These are phyloP conservation scores for Paspalum vaginatum DNA, from an alignment of 176 grass and related monocot species.

Conservation along the genomic window DNA sequence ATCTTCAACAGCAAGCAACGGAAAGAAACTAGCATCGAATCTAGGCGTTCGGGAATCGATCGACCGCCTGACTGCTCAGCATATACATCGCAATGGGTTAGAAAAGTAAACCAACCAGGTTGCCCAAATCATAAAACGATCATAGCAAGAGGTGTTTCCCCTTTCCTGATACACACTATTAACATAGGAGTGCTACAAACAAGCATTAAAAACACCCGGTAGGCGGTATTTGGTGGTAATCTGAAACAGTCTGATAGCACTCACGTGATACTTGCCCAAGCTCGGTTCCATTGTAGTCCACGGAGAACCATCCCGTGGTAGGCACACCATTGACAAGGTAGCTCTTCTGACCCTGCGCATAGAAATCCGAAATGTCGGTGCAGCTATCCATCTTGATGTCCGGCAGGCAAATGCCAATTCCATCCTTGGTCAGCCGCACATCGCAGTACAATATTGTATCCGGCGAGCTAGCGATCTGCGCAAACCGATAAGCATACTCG, in stretches of 20 bases:
- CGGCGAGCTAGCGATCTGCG: slow-evolving; percentile 39
- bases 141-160: background rate
- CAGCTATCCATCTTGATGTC: slow-evolving; percentile 76
- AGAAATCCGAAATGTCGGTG: slow-evolving; percentile 53
- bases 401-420: slow-evolving; percentile 71
- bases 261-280: slow-evolving; percentile 55
- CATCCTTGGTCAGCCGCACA: slow-evolving; percentile 75
- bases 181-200: too few species aligned
- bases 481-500: slow-evolving; percentile 48
- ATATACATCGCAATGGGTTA: slow-evolving; percentile 20
- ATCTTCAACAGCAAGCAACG: slow-evolving; percentile 73
- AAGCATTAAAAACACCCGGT: background rate
- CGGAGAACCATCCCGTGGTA: slow-evolving; percentile 65
- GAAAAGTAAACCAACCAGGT: slow-evolving; percentile 3
- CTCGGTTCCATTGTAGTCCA: slow-evolving; percentile 68
- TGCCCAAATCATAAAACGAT: slow-evolving; percentile 27
- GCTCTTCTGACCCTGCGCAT: slow-evolving; percentile 38
- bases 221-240: background rate
- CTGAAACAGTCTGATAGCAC: slow-evolving; percentile 27
- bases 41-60: slow-evolving; percentile 36
- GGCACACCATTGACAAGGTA: slow-evolving; percentile 69
- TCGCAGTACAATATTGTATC: slow-evolving; percentile 72
- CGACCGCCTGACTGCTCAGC: slow-evolving; percentile 59
- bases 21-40: slow-evolving; percentile 56
- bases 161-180: too few species aligned